Percentiles rank a stretch among this genome's conserved stretches.
Evolutionary conservation across 1,284 basidiomycete genomes (phyloP).

Genomic region (Sporisorium graminicola): DNA sequence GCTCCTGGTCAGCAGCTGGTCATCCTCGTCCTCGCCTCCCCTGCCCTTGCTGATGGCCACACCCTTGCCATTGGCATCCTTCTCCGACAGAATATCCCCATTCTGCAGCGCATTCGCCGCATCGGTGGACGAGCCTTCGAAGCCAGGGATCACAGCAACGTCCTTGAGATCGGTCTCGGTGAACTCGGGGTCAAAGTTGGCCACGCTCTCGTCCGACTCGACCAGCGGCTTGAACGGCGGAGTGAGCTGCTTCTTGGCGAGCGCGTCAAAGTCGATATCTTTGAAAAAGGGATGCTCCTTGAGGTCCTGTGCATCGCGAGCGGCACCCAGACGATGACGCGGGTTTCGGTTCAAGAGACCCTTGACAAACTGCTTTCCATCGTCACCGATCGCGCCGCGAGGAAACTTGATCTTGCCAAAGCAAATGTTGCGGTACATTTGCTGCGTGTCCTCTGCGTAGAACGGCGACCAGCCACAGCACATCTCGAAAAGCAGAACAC

Average conservation of each 20-base stretch:
- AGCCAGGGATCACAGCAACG: constrained; percentile 62
- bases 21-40: constrained; percentile 40
- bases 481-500: constrained; percentile 78
- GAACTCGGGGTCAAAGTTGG: constrained; percentile 98
- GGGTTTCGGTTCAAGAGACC: constrained; percentile 97
- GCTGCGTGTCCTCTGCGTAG: constrained; percentile 98
- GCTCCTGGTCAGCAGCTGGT: constrained; percentile 58
- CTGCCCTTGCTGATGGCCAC: constrained; percentile 44
- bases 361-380: constrained; percentile 99
- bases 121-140: constrained; percentile 49
- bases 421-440: constrained; percentile 99
- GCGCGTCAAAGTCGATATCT: constrained; percentile 74
- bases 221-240: constrained; percentile 98
- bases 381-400: constrained; percentile 94
- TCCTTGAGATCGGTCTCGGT: constrained; percentile 81
- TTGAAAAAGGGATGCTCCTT: constrained; percentile 97
- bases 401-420: constrained; percentile 98
- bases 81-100: constrained; percentile 33
- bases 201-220: constrained; percentile 96
- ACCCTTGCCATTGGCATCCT: constrained; percentile 35
- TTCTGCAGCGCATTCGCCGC: constrained; percentile 31
- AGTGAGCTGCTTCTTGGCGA: constrained; percentile 89
- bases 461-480: constrained; percentile 99
- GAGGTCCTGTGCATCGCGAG: constrained; percentile 89
- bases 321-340: constrained; percentile 91